Evolutionary conservation across 2,329 filamentous ascomycete genomes (phyloP).

Genomic region (Torrubiella hemipterigena): DNA sequence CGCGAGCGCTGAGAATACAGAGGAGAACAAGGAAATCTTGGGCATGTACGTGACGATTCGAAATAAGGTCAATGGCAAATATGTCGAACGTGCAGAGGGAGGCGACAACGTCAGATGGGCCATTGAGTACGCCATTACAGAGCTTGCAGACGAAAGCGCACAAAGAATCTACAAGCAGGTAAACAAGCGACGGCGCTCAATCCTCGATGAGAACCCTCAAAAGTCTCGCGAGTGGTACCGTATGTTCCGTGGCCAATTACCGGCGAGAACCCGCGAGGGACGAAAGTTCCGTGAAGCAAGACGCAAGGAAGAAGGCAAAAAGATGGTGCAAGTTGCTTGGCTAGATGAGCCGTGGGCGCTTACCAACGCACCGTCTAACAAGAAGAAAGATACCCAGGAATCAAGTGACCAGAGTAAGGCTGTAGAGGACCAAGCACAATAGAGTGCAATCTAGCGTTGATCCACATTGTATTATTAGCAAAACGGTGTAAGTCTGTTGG

Average conservation of each 20-base stretch:
- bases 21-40: conserved; percentile 30
- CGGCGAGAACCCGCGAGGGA: conserved; percentile 37
- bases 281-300: conserved; percentile 43
- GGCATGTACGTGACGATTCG: conserved; percentile 61
- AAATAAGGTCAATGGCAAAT: conserved; percentile 58
- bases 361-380: no score
- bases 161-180: conserved; percentile 41
- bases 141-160: conserved; percentile 37
- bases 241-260: conserved; percentile 30
- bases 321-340: conserved; percentile 36
- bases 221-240: conserved; percentile 31
- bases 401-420: neutral
- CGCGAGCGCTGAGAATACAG: neutral
- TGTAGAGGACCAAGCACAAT: neutral
- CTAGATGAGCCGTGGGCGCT: no score
- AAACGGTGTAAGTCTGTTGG: no score
- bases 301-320: conserved; percentile 35
- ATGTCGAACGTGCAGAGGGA: conserved; percentile 47
- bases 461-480: no score
- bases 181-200: conserved; percentile 41
- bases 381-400: neutral
- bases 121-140: conserved; percentile 66
- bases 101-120: conserved; percentile 45
- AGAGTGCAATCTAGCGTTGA: no score
- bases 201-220: conserved; percentile 27